Base-by-base conservation (phyloP, 306 rosid genomes). In the Cucurbita moschata region DNA sequence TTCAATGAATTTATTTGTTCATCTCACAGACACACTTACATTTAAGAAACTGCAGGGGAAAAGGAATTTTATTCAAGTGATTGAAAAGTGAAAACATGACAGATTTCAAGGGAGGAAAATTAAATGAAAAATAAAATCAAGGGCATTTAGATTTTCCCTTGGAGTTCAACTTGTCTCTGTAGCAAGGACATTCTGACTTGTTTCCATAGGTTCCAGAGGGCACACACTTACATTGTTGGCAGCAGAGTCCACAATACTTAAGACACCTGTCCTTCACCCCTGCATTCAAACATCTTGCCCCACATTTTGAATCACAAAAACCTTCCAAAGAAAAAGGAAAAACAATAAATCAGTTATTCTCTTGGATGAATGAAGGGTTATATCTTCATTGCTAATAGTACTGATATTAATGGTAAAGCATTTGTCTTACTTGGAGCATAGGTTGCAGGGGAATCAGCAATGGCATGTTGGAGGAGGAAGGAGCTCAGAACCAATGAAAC, bases 101-200 rank as follows among this genome's bases (percentile, higher is more conserved):
- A 30, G 10, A 50, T 71, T 30, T 50, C 11, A 37, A 71, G 47
- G 43, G 53, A 46, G 11, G 56, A 21, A 68, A 68, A 10, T 10
- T 5, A 38, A 15, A 47, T 7, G 64, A 7, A 46, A n/a, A 19
- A 13, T 38, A 66, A 15, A 42, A 71, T 57, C 13, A 81, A 59
- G 81, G 84, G 44, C 84, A 81, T 19, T 81, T 81, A 13, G 84
- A 44, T 47, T 58, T 50, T 21, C 84, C 84, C 78, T 77, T 81
- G 54, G 84, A 77, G 78, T 77, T 81, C 80, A 71, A 63, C 75
- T 35, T 72, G 83, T 80, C 83, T 37, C 78, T 73, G 26, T 80
- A 80, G 60, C 83, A 80, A 65, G 83, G 83, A 58, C 80, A 80
- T 46, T 76, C 78, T 7, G 77, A 63, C 75, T 80, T 81, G 81